Conservation (phyloP, 768 basidiomycete genomes). For the Coprinopsis cinerea region DNA sequence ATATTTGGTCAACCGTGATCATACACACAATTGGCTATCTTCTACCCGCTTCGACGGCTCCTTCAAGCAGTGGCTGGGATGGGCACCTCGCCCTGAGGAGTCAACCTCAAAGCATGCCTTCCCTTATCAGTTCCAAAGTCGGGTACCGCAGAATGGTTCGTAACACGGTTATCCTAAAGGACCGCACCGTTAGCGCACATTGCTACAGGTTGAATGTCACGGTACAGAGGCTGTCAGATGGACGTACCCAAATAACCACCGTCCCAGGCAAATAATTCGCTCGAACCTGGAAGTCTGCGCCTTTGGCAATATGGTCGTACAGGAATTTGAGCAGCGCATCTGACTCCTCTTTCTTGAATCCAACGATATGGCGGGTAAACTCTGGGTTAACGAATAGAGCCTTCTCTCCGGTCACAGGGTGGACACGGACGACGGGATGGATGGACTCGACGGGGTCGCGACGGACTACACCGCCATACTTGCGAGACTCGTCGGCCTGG, state of each 20-base stretch:
- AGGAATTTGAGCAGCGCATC: conserved; percentile 49
- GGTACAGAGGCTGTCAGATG: neutral
- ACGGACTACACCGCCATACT: conserved; percentile 41
- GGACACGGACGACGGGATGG: conserved; percentile 51
- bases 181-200: neutral
- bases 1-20: too few relatives aligned
- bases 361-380: conserved; percentile 48
- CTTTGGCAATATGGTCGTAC: conserved; percentile 45
- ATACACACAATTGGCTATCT: too few relatives aligned
- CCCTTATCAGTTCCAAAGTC: conserved; percentile 33
- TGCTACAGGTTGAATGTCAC: too few relatives aligned
- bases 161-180: conserved; percentile 40
- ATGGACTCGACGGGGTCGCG: conserved; percentile 44
- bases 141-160: conserved; percentile 37
- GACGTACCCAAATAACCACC: conserved; percentile 47
- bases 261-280: conserved; percentile 47
- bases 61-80: too few relatives aligned
- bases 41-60: too few relatives aligned
- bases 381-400: conserved; percentile 51
- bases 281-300: conserved; percentile 44
- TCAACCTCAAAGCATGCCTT: conserved; percentile 42
- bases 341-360: conserved; percentile 48
- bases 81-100: conserved; percentile 43
- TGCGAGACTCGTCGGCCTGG: conserved; percentile 42
- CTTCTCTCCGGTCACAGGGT: conserved; percentile 60